Conservation (phyloP, 495 filamentous ascomycete species). For the Aspergillus heteromorphus region DNA sequence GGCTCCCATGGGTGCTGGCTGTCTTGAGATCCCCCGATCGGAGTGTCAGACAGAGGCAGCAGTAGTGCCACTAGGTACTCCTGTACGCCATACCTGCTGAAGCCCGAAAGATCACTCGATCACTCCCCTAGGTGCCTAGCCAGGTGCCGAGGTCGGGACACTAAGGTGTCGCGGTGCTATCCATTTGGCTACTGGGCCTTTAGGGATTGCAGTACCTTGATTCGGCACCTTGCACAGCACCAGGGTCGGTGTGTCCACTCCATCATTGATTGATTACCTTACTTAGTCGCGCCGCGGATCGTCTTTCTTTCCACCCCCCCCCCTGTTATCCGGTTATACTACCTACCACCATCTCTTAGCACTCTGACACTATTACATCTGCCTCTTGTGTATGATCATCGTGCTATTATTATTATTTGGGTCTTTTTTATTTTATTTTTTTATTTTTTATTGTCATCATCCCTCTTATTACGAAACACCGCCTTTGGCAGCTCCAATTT, state of each 20-base stretch:
- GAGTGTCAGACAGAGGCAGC: too few species aligned
- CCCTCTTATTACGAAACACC: conserved; percentile 3
- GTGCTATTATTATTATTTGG: conserved; percentile 1
- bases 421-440: background rate
- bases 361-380: conserved; percentile 6
- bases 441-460: too few species aligned
- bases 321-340: background rate
- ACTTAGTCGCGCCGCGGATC: conserved; percentile 3
- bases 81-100: too few species aligned
- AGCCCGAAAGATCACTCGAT: too few species aligned
- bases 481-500: conserved; percentile 1
- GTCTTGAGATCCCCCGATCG: too few species aligned
- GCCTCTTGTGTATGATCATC: background rate
- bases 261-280: conserved; percentile 8
- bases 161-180: background rate
- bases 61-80: too few species aligned
- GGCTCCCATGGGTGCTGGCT: background rate
- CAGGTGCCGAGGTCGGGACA: too few species aligned
- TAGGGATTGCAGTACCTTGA: background rate
- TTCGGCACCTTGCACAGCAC: conserved; percentile 1
- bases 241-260: conserved; percentile 10
- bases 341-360: background rate
- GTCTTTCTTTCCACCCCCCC: background rate
- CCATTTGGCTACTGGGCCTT: too few species aligned
- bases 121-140: background rate